Percentiles rank a stretch among this genome's conserved stretches.
Evolutionary conservation across 768 basidiomycete species (phyloP).

Genomic region (Lentinus tigrinus): DNA sequence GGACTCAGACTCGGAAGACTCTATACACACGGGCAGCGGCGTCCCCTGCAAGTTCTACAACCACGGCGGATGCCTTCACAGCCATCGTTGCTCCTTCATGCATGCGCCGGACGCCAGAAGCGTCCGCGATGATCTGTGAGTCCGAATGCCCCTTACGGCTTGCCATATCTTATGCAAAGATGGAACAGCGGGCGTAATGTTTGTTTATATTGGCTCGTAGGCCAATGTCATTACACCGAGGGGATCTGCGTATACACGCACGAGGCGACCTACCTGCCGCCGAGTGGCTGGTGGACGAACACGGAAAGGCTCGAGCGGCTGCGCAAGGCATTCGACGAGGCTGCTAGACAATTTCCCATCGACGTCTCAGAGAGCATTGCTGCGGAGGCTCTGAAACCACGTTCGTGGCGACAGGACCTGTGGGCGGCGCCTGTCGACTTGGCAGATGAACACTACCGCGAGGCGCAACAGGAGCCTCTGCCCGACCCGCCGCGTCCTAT

Average conservation of each 20-base stretch:
- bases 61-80: constrained; percentile 46
- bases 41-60: constrained; percentile 59
- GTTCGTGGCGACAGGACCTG: not conserved
- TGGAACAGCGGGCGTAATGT: constrained; percentile 50
- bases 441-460: too few relatives aligned
- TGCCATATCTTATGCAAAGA: not conserved
- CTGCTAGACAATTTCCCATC: not conserved
- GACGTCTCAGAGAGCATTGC: not conserved
- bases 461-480: too few relatives aligned
- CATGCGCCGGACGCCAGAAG: constrained; percentile 58
- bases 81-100: constrained; percentile 41
- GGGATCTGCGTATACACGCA: constrained; percentile 53
- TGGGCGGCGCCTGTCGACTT: too few relatives aligned
- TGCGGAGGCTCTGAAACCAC: not conserved
- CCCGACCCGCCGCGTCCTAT: too few relatives aligned
- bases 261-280: constrained; percentile 41
- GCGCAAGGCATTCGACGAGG: not conserved
- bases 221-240: constrained; percentile 37
- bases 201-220: constrained; percentile 42
- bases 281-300: constrained; percentile 46
- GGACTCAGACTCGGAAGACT: constrained; percentile 54
- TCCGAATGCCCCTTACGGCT: constrained; percentile 6
- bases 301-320: not conserved
- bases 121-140: constrained; percentile 53
- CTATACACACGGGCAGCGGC: constrained; percentile 51